Base-by-base conservation (phyloP, 2,329 filamentous ascomycete species). In the Aureobasidium sp. region DNA sequence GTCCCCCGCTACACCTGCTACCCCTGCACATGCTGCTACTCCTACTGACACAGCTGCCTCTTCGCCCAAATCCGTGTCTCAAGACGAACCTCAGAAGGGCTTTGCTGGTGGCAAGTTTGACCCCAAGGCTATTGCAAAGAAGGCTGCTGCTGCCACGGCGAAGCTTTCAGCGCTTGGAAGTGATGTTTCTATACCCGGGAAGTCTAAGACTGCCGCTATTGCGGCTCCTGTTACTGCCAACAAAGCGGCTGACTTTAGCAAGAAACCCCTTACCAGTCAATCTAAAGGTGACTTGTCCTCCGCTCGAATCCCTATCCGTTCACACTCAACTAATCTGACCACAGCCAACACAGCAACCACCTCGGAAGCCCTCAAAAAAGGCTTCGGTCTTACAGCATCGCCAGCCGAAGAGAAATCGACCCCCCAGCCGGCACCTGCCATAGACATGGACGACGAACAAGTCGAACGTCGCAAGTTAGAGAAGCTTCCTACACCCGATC, bases 401-500 rank as follows among this genome's bases (percentile, higher is more conserved):
- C 80, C 80, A 57, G 75, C 78, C 53, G 90, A 91, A 59, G 65
- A 70, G n/a, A 91, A 89, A 70, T 74, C 82, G 3, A 79, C 84
- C 4, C 36, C 57, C 20, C 57, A 60, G 27, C 57, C 46, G 13
- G 79, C 84, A 23, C 91, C 90, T 20, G 91, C 89, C 64, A 79
- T 96, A 26, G 87, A 91, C 68, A 87, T 97, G 68, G 92, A 89
- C 64, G 93, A 97, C 70, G 93, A 97, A 69, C 90, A 96, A 69
- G 87, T 86, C 36, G 88, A 87, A 2, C 87, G 89, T 71, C 89
- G 91, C 73, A 97, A 95, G 78, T 84, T 99, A 67, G 91, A 91
- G 72, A 94, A 92, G 76, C 85, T 99, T 64, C 92, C 93, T 63
- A 84, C 90, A 63, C 84, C 87, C 60, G 79, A 89, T 60, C 84